A percentile compares a stretch with the other conserved stretches of the same genome.
Evolutionary conservation across 1,139 yeast genomes (phyloP).

Genomic region (Candida tetrigidarum): DNA sequence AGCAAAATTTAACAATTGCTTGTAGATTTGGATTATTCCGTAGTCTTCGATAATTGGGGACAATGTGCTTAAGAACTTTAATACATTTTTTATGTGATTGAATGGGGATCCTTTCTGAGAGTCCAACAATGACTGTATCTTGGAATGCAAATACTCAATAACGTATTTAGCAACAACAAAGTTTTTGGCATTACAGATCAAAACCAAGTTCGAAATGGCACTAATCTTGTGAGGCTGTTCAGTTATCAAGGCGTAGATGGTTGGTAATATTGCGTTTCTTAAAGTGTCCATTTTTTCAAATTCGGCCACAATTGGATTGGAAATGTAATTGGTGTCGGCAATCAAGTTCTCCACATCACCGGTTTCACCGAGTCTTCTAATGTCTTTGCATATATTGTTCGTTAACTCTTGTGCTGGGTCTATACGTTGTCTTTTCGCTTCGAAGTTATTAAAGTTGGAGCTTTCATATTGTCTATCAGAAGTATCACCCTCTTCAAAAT

Average conservation of each 20-base stretch:
- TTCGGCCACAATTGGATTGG: conserved; percentile 69
- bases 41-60: conserved; percentile 62
- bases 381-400: conserved; percentile 54
- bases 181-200: conserved; percentile 69
- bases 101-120: conserved; percentile 39
- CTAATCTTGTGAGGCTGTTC: conserved; percentile 94
- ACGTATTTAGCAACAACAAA: conserved; percentile 71
- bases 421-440: conserved; percentile 40
- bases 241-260: conserved; percentile 67
- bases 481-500: conserved; percentile 29
- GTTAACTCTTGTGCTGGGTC: conserved; percentile 49
- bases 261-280: conserved; percentile 61
- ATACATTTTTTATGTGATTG: conserved; percentile 69
- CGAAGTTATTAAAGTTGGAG: conserved; percentile 16
- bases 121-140: conserved; percentile 59
- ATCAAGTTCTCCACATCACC: conserved; percentile 53
- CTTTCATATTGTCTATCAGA: conserved; percentile 20
- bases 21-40: conserved; percentile 54
- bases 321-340: conserved; percentile 69
- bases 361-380: conserved; percentile 69
- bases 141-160: conserved; percentile 68
- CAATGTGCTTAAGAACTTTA: conserved; percentile 72
- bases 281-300: conserved; percentile 69
- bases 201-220: conserved; percentile 69
- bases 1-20: conserved; percentile 58